Conservation (phyloP, 805 yeast species). For the Zygosaccharomyces kombuchaensis region DNA sequence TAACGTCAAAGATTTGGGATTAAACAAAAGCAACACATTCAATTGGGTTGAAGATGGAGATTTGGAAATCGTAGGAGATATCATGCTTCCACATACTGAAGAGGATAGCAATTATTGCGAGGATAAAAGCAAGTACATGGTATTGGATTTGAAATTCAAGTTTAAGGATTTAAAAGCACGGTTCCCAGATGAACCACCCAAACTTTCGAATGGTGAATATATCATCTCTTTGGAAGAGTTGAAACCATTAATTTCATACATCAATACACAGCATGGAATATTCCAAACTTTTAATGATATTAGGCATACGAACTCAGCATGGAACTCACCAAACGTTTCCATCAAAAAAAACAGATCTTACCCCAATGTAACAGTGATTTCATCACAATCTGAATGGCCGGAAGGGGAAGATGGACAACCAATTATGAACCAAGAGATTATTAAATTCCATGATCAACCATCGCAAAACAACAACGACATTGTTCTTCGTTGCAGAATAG, state of each 20-base stretch:
- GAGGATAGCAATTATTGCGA: conserved; percentile 17
- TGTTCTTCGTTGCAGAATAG: conserved; percentile 40
- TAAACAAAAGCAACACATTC: conserved; percentile 41
- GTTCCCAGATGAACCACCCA: conserved; percentile 46
- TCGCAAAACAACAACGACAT: conserved; percentile 26
- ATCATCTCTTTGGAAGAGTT: conserved; percentile 57
- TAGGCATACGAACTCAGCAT: conserved; percentile 20
- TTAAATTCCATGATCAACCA: conserved; percentile 36
- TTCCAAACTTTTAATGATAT: conserved; percentile 18
- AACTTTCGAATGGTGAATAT: conserved; percentile 49
- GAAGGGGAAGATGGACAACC: conserved; percentile 19
- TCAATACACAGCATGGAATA: conserved; percentile 45
- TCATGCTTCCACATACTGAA: conserved; percentile 59
- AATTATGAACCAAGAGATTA: conserved; percentile 19
- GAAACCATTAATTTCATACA: conserved; percentile 55
- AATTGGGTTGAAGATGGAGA: conserved; percentile 73
- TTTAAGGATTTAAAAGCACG: conserved; percentile 59
- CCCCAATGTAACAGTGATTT: conserved; percentile 27
- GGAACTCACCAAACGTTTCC: conserved; percentile 30
- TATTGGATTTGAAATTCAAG: conserved; percentile 61
- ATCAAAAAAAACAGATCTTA: conserved; percentile 26
- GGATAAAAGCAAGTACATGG: conserved; percentile 46
- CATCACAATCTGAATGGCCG: conserved; percentile 21
- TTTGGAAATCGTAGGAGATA: conserved; percentile 65
- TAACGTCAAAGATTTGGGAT: conserved; percentile 36